Evolutionary conservation across 768 basidiomycete species (phyloP).

Genomic region (Pholiota conissans): DNA sequence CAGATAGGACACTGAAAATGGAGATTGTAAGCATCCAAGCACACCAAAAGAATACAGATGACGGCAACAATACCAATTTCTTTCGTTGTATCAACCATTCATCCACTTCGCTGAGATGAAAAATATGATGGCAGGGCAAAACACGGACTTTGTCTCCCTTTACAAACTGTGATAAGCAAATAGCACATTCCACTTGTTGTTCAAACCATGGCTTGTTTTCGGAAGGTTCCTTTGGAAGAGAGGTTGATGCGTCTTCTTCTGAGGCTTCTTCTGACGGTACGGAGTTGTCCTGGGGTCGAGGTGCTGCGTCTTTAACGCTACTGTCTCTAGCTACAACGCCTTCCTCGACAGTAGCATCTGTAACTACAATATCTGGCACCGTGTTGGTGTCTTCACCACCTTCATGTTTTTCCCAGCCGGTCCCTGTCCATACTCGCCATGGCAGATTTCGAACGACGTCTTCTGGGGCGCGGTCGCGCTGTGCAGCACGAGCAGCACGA

Average conservation of each 20-base stretch:
- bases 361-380: constrained; percentile 22
- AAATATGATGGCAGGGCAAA: constrained; percentile 92
- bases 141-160: constrained; percentile 90
- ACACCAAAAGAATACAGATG: not conserved
- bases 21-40: constrained; percentile 7
- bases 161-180: constrained; percentile 85
- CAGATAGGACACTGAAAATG: constrained; percentile 80
- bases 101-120: constrained; percentile 90
- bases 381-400: constrained; percentile 33
- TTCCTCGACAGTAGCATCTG: constrained; percentile 39
- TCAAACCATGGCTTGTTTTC: constrained; percentile 73
- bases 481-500: constrained; percentile 78
- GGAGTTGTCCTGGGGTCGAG: no score
- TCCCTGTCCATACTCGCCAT: constrained; percentile 81
- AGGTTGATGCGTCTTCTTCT: constrained; percentile 38
- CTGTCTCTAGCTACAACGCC: constrained; percentile 25
- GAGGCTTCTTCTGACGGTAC: not conserved
- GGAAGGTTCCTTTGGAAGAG: constrained; percentile 28
- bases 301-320: not conserved
- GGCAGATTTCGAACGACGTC: constrained; percentile 77
- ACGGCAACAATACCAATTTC: constrained; percentile 64
- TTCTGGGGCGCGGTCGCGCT: constrained; percentile 82
- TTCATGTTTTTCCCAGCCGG: constrained; percentile 78
- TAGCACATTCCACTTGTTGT: constrained; percentile 84
- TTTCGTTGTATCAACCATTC: constrained; percentile 91